Conservation (phyloP, 768 basidiomycete species). For the Suillus variegatus region DNA sequence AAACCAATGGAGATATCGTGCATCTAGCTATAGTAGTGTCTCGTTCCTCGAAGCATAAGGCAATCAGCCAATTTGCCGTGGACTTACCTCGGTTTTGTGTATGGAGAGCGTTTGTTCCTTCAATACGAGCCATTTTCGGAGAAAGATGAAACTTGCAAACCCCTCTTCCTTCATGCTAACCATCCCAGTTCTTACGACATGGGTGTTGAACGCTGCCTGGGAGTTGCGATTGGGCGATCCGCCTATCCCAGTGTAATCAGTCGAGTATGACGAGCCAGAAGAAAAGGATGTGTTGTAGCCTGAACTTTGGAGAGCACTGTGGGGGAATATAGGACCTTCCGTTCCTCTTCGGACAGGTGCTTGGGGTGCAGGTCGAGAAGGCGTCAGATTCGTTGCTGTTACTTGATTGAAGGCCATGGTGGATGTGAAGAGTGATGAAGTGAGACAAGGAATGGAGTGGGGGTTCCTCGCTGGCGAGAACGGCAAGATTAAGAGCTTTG, state of each 20-base stretch:
- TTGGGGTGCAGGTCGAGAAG: slow-evolving; percentile 76
- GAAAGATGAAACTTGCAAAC: slow-evolving; percentile 89
- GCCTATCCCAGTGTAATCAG: slow-evolving; percentile 80
- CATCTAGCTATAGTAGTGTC: background rate
- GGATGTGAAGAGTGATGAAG: slow-evolving; percentile 18
- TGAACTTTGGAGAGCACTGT: slow-evolving; percentile 47
- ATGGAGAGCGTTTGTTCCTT: slow-evolving; percentile 77
- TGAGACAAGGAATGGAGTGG: slow-evolving; percentile 4
- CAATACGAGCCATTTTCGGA: slow-evolving; percentile 86
- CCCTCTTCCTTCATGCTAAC: slow-evolving; percentile 95
- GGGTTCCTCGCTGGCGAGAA: slow-evolving; percentile 8
- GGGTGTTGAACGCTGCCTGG: slow-evolving; percentile 34
- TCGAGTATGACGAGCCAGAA: slow-evolving; percentile 58
- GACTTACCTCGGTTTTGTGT: slow-evolving; percentile 88
- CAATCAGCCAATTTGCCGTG: background rate
- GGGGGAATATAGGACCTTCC: slow-evolving; percentile 34
- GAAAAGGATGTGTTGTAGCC: slow-evolving; percentile 65
- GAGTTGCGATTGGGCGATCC: slow-evolving; percentile 67
- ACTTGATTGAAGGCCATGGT: slow-evolving; percentile 53
- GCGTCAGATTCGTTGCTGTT: slow-evolving; percentile 63
- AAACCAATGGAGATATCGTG: background rate
- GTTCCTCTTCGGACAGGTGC: slow-evolving; percentile 55
- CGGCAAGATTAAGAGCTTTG: slow-evolving; percentile 4
- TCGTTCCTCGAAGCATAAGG: slow-evolving; percentile 2
- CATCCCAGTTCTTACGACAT: slow-evolving; percentile 66